Evolutionary conservation across 495 filamentous ascomycete species (phyloP).

Genomic region (Podospora bellae-mahoneyi): DNA sequence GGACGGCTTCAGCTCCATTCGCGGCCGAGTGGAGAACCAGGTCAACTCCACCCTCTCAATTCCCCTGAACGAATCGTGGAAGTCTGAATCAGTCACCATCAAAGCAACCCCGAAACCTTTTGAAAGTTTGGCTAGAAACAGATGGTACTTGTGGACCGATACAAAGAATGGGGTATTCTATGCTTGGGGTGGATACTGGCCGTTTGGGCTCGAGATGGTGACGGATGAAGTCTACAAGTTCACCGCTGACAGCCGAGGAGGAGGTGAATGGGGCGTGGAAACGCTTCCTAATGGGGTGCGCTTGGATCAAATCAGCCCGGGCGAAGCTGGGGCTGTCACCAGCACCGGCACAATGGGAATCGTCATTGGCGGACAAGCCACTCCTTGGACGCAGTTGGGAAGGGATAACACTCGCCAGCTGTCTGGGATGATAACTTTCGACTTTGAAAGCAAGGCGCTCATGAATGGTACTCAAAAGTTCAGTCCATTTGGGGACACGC

Average conservation of each 20-base stretch:
- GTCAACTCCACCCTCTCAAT: not conserved
- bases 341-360: not conserved
- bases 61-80: not conserved
- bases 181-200: not conserved
- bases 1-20: not conserved
- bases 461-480: not conserved
- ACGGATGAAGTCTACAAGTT: not conserved
- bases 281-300: not conserved
- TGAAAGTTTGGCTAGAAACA: not conserved
- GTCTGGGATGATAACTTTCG: not conserved
- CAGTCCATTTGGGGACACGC: not conserved
- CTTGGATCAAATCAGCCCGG: not conserved
- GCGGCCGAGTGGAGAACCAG: not conserved
- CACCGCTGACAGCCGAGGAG: not conserved
- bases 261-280: not conserved
- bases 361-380: not conserved
- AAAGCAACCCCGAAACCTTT: not conserved
- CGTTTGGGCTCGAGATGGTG: not conserved
- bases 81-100: not conserved
- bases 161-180: not conserved
- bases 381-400: not conserved
- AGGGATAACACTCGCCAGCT: not conserved
- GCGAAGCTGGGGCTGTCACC: not conserved
- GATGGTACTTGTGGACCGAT: not conserved
- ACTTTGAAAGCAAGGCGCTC: not conserved